These are phyloP conservation scores for Solanum chiquidenum DNA, from an alignment of 257 asterid genomes.

Conservation along the genomic window DNA sequence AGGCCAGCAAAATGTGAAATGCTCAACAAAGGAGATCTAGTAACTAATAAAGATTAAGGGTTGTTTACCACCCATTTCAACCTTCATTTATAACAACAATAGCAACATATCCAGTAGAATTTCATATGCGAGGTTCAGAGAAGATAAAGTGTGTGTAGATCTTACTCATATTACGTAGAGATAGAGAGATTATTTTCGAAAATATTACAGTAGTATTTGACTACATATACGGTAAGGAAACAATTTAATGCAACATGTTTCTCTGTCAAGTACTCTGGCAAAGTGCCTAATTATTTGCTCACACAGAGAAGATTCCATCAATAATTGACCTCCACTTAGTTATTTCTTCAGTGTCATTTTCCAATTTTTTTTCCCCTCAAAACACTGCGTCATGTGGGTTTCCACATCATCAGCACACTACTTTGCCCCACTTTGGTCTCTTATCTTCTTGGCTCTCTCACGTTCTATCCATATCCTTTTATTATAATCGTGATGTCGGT, in stretches of 20 bases:
- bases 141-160: not conserved
- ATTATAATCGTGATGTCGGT: rapidly evolving
- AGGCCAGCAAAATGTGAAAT: too few relatives aligned
- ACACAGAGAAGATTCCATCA: not conserved
- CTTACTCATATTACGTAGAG: not conserved
- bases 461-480: not conserved
- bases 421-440: not conserved
- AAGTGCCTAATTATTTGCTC: not conserved
- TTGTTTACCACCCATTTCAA: not conserved
- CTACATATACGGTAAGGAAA: not conserved
- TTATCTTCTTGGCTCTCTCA: not conserved
- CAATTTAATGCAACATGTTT: not conserved
- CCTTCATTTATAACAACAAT: not conserved
- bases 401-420: not conserved
- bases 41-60: not conserved
- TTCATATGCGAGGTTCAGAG: not conserved
- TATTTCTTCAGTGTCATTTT: not conserved
- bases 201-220: not conserved
- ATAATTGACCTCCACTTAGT: not conserved
- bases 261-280: not conserved
- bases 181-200: not conserved
- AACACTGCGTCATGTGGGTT: not conserved
- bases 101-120: not conserved
- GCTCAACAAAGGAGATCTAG: too few relatives aligned
- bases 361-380: too few relatives aligned